Evolutionary conservation across 495 filamentous ascomycete genomes (phyloP).

Genomic region (Chaetomidium leptoderma): DNA sequence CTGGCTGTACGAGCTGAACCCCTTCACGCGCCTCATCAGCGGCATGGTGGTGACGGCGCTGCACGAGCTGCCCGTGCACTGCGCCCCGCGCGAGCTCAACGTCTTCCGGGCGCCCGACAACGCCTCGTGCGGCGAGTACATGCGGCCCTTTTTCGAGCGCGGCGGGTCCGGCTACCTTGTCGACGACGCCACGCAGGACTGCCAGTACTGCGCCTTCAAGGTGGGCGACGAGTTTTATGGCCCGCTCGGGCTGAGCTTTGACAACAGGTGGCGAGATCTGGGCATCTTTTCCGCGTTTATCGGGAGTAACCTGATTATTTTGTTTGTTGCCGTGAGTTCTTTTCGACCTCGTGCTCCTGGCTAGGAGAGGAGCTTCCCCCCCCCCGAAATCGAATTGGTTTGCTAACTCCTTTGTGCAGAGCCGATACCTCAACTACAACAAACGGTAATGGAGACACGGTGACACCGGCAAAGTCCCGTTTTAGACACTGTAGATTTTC

Average conservation of each 20-base stretch:
- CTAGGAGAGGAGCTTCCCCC: not conserved
- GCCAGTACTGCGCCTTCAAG: slow-evolving; percentile 73
- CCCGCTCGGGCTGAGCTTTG: slow-evolving; percentile 58
- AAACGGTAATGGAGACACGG: slow-evolving; percentile 39
- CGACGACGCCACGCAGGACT: slow-evolving; percentile 56
- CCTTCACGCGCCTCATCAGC: slow-evolving; percentile 76
- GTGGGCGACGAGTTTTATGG: slow-evolving; percentile 75
- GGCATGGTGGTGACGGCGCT: slow-evolving; percentile 75
- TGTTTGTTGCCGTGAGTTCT: slow-evolving; percentile 63
- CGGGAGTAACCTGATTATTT: slow-evolving; percentile 68
- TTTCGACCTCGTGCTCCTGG: slow-evolving; percentile 23
- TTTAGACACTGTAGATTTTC: not conserved
- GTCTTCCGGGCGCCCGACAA: slow-evolving; percentile 56
- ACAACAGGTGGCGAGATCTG: slow-evolving; percentile 70
- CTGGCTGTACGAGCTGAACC: slow-evolving; percentile 80
- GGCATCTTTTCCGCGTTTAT: slow-evolving; percentile 72
- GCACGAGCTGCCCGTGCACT: slow-evolving; percentile 58
- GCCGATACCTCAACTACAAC: slow-evolving; percentile 64
- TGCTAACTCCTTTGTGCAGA: slow-evolving; percentile 31
- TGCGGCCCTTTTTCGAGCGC: slow-evolving; percentile 59
- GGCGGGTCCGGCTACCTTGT: slow-evolving; percentile 67
- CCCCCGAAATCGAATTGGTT: too few species aligned
- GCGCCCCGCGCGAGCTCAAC: slow-evolving; percentile 54
- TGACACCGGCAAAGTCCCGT: not conserved
- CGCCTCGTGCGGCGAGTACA: slow-evolving; percentile 67